Evolutionary conservation across 495 filamentous ascomycete genomes (phyloP).

Genomic region (Neurospora sp.): DNA sequence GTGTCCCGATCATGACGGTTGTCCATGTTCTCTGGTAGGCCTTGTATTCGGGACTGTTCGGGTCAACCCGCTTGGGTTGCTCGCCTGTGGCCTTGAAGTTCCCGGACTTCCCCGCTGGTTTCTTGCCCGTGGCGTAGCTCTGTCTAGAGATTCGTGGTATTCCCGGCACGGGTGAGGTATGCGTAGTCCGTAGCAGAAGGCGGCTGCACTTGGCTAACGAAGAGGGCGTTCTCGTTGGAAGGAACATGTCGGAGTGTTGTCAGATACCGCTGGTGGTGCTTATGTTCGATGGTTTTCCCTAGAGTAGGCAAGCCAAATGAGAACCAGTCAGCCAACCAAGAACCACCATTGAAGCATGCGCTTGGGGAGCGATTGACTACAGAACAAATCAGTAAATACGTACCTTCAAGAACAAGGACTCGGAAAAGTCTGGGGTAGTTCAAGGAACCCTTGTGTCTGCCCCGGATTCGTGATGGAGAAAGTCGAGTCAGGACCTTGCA

Average conservation of each 20-base stretch:
- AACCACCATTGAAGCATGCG: not conserved
- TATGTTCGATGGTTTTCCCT: not conserved
- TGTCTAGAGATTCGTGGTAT: not conserved
- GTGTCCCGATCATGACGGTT: constrained; percentile 32
- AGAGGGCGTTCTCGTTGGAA: not conserved
- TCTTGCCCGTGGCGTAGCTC: not conserved
- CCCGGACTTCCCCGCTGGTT: not conserved
- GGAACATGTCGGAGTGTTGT: not conserved
- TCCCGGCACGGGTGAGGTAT: not conserved
- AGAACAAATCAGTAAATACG: not conserved
- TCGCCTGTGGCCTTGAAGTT: not conserved
- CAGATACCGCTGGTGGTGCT: not conserved
- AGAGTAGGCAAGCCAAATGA: not conserved
- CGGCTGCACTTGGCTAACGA: not conserved
- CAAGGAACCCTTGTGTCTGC: not conserved
- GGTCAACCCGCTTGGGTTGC: constrained; percentile 15
- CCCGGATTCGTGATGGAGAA: not conserved
- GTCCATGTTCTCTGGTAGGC: constrained; percentile 26
- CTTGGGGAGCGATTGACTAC: not conserved
- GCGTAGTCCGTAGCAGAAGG: not conserved
- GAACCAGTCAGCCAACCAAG: not conserved
- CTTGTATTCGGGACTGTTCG: constrained; percentile 31
- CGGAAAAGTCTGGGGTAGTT: not conserved
- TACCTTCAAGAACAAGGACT: not conserved
- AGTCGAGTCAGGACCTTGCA: not conserved